Conservation (phyloP, 257 asterid genomes). For the Gentiana macrophylla region DNA sequence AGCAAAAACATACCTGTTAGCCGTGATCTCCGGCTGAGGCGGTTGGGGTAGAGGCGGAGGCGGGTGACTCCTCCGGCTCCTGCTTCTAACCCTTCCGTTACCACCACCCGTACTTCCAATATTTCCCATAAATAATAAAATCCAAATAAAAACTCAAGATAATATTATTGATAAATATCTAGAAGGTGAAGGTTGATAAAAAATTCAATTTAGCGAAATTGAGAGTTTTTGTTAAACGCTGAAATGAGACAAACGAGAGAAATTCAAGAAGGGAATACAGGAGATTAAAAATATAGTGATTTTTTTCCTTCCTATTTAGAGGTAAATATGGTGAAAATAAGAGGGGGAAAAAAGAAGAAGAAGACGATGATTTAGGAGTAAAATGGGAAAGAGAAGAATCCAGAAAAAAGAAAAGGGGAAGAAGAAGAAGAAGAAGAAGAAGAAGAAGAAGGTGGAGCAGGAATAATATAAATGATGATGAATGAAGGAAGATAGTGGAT, state of each 20-base stretch:
- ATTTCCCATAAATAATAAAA: conserved; percentile 52
- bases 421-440: neutral
- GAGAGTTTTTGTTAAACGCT: neutral
- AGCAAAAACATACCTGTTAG: conserved; percentile 85
- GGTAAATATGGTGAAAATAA: neutral
- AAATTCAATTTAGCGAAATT: neutral
- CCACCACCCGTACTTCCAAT: conserved; percentile 66
- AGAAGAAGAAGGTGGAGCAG: conserved; percentile 20
- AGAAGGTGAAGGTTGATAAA: neutral
- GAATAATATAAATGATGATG: conserved; percentile 31
- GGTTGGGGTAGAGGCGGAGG: conserved; percentile 63
- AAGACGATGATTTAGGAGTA: neutral
- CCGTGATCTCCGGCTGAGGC: conserved; percentile 65
- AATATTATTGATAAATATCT: too few relatives aligned
- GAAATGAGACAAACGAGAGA: too few relatives aligned
- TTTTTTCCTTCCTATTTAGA: too few relatives aligned
- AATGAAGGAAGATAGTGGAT: neutral
- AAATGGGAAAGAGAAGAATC: neutral
- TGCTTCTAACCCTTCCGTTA: conserved; percentile 47
- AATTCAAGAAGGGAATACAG: too few relatives aligned
- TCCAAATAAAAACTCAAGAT: neutral
- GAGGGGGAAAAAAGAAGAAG: neutral
- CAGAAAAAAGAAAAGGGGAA: neutral
- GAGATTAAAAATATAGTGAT: too few relatives aligned
- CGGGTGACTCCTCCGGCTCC: conserved; percentile 62